phyloP scores from a whole-genome alignment of 169 alveolate species.

The Blepharisma undulans region DNA sequence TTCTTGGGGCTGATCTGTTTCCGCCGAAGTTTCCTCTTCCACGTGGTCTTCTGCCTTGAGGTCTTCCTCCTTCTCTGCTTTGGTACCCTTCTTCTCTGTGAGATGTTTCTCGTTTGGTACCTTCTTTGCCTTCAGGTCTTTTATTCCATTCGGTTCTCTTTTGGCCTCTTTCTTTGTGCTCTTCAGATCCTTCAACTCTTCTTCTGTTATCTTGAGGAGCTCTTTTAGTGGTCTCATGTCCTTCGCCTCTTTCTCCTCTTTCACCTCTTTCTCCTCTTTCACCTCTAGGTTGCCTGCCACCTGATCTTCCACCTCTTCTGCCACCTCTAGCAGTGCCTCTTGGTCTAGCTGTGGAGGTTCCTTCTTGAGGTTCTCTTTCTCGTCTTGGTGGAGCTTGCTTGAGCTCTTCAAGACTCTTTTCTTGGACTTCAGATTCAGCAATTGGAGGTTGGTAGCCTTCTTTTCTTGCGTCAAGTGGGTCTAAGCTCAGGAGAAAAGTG shows the following conservation, averaged over 20 bases:
- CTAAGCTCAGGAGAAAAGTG: background rate
- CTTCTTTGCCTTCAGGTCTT: background rate
- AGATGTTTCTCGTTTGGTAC: background rate
- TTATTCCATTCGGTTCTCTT: background rate
- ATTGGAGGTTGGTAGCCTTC: constrained; percentile 25
- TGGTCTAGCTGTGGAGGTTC: background rate
- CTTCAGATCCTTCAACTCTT: background rate
- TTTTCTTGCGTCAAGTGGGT: background rate
- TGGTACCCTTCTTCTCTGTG: background rate
- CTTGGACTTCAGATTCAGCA: background rate
- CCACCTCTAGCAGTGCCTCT: background rate
- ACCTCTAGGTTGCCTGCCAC: background rate
- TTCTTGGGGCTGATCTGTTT: background rate
- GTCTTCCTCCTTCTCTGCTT: background rate
- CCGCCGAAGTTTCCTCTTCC: background rate
- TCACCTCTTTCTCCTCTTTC: background rate
- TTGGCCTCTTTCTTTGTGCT: background rate
- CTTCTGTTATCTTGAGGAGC: background rate
- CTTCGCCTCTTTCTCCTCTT: background rate
- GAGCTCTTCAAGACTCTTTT: constrained; percentile 1
- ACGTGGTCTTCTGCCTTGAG: constrained; percentile 6
- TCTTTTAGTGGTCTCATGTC: background rate
- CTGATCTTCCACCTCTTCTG: background rate
- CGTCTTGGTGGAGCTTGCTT: constrained; percentile 2
- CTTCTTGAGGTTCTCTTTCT: background rate